Percentiles rank a stretch among this genome's conserved stretches.
Evolutionary conservation across 2,329 filamentous ascomycete species (phyloP).

Genomic region (Curvularia eragrostidis): DNA sequence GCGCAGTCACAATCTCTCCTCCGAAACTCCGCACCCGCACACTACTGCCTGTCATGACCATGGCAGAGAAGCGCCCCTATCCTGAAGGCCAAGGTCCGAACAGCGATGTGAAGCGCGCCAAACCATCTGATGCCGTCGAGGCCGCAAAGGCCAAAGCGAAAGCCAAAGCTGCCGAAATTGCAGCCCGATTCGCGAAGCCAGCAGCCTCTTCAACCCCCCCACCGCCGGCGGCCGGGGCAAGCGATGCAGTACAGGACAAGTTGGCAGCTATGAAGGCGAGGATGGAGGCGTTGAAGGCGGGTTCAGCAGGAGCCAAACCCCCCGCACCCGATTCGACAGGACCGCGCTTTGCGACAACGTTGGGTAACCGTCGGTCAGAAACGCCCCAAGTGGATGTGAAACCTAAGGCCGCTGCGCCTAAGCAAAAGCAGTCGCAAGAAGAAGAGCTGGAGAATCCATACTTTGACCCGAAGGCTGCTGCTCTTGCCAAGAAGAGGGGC

Average conservation of each 20-base stretch:
- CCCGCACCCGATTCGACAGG: constrained; percentile 53
- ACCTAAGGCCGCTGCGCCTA: constrained; percentile 42
- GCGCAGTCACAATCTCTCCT: constrained; percentile 9
- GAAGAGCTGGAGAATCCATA: constrained; percentile 79
- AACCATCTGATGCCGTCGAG: constrained; percentile 45
- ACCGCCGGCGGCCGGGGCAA: constrained; percentile 22
- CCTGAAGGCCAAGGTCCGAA: constrained; percentile 42
- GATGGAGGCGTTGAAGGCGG: constrained; percentile 51
- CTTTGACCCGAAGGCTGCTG: constrained; percentile 72
- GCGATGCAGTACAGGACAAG: constrained; percentile 29
- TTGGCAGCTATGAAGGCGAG: constrained; percentile 40
- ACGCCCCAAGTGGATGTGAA: constrained; percentile 35
- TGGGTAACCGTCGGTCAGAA: constrained; percentile 62
- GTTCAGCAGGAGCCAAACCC: constrained; percentile 66
- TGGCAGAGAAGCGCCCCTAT: constrained; percentile 54
- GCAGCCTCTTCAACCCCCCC: constrained; percentile 20
- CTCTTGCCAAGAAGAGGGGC: constrained; percentile 58
- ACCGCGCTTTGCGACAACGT: constrained; percentile 61
- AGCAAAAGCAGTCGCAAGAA: constrained; percentile 52
- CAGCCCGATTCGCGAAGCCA: constrained; percentile 42
- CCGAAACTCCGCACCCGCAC: constrained; percentile 11
- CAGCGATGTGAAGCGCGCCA: constrained; percentile 48
- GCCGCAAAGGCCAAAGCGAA: constrained; percentile 45
- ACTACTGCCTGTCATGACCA: constrained; percentile 29
- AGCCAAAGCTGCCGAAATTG: constrained; percentile 44